Percentiles rank a stretch among this genome's conserved stretches.
phyloP scores from a whole-genome alignment of 768 basidiomycete genomes.

The Kwoniella pini region DNA sequence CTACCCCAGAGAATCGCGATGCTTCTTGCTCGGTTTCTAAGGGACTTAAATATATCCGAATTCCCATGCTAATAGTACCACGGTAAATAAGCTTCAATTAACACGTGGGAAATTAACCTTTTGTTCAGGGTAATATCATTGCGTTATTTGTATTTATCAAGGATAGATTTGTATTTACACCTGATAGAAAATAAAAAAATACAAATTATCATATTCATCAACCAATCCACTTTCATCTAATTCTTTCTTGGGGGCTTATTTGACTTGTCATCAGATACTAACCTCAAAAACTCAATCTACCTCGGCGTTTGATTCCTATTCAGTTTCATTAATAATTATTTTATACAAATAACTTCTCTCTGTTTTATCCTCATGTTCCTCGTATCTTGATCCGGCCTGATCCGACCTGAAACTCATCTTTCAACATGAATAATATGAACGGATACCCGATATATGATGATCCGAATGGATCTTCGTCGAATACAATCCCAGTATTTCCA shows the following conservation, averaged over 20 bases:
- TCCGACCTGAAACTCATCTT: background rate
- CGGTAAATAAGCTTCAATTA: background rate
- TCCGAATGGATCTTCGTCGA: constrained; percentile 8
- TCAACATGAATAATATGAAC: constrained; percentile 6
- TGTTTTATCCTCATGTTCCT: background rate
- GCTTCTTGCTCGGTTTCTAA: too few species aligned
- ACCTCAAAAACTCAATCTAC: background rate
- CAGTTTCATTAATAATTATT: background rate
- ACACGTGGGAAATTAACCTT: background rate
- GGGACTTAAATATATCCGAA: background rate
- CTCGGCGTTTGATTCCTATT: background rate
- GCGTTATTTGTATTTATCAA: background rate
- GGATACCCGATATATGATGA: constrained; percentile 7
- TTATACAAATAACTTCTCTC: background rate
- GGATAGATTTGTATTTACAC: background rate
- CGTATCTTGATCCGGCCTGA: constrained; percentile 7
- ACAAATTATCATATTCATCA: background rate
- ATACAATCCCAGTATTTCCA: background rate
- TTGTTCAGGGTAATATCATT: background rate
- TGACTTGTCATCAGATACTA: background rate
- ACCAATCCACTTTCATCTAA: background rate
- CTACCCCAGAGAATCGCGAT: too few species aligned
- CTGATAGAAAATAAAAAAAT: background rate
- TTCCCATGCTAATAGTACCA: background rate
- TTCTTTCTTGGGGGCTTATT: background rate